phyloP scores from a whole-genome alignment of 768 basidiomycete genomes.

The Rhizopogon salebrosus region DNA sequence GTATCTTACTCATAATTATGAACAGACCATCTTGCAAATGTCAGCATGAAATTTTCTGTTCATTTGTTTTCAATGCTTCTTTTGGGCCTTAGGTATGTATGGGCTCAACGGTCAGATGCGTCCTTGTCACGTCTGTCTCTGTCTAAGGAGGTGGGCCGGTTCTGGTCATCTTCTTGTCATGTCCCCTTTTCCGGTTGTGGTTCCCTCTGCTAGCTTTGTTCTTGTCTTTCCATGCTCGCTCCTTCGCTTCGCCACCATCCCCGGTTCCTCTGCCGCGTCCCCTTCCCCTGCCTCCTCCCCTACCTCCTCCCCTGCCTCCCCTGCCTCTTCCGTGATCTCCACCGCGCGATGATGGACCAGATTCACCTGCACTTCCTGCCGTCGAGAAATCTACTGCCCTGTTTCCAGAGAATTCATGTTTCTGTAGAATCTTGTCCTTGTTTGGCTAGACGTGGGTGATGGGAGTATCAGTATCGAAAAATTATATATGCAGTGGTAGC shows the following conservation, averaged over 20 bases:
- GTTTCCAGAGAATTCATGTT: conserved; percentile 76
- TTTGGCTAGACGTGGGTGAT: conserved; percentile 42
- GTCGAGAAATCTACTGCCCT: conserved; percentile 16
- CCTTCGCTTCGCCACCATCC: conserved; percentile 39
- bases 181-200: conserved; percentile 74
- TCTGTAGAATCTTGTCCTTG: conserved; percentile 68
- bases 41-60: no score
- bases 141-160: conserved; percentile 38
- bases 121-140: no score
- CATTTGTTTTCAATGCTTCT: no score
- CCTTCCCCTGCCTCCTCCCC: conserved; percentile 33
- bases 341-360: conserved; percentile 18
- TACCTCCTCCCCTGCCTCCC: conserved; percentile 33
- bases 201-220: conserved; percentile 71
- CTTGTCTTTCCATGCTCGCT: conserved; percentile 71
- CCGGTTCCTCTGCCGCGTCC: conserved; percentile 33
- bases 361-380: neutral
- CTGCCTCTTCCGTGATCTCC: conserved; percentile 39
- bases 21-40: no score
- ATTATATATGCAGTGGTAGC: conserved; percentile 22
- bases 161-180: conserved; percentile 84
- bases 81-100: no score
- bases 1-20: no score
- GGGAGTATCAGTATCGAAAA: neutral
- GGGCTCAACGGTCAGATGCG: no score